A percentile compares a stretch with the other conserved stretches of the same genome.
Conservation (phyloP, 345 rosid species). For the Camelina sativa region DNA sequence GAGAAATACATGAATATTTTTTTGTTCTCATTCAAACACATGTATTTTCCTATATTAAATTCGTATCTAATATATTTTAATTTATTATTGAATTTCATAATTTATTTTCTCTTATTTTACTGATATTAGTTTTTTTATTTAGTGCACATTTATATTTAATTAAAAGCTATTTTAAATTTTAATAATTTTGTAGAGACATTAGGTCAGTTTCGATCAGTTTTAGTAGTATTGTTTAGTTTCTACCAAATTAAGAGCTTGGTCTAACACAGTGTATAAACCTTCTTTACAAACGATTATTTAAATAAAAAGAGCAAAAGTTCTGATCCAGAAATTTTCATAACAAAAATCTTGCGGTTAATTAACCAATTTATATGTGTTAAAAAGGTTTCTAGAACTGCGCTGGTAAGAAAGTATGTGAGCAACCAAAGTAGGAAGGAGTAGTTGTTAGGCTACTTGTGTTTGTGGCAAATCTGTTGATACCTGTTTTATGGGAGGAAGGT, state of each 20-base stretch:
- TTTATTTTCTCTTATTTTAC: not conserved
- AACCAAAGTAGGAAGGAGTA: conserved; percentile 28
- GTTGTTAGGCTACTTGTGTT: conserved; percentile 36
- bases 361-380: conserved; percentile 4
- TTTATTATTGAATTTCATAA: not conserved
- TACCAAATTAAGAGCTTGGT: not conserved
- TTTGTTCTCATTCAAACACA: not conserved
- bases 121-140: not conserved
- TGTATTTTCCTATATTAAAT: not conserved
- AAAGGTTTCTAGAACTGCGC: conserved; percentile 20
- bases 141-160: not conserved
- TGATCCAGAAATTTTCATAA: not conserved
- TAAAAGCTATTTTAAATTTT: no score
- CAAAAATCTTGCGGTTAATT: not conserved
- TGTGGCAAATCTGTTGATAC: conserved; percentile 21
- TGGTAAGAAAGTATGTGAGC: conserved; percentile 24
- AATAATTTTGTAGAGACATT: no score
- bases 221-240: not conserved
- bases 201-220: not conserved
- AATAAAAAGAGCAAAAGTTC: not conserved
- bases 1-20: not conserved
- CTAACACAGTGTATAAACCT: not conserved
- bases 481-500: conserved; percentile 12
- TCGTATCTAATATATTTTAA: not conserved
- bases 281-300: not conserved